Percentiles rank a stretch among this genome's conserved stretches.
Conservation (phyloP, 345 rosid genomes). For the Eucalyptus tenuipes region DNA sequence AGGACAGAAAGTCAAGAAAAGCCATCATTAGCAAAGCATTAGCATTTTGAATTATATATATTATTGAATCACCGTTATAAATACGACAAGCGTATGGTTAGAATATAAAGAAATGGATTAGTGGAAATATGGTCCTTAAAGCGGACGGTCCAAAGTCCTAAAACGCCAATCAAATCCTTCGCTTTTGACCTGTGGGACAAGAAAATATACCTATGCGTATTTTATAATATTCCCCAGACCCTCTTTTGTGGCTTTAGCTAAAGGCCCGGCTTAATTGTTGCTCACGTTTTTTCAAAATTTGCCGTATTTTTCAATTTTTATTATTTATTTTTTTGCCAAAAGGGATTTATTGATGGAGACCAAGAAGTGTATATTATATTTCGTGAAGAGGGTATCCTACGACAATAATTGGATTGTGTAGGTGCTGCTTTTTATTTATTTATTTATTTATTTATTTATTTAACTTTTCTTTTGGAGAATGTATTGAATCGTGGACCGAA, state of each 20-base stretch:
- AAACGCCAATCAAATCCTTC: background rate
- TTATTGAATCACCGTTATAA: background rate
- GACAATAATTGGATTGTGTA: background rate
- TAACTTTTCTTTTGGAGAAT: background rate
- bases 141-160: background rate
- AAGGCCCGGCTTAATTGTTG: slow-evolving; percentile 5
- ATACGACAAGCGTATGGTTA: background rate
- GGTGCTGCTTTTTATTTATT: background rate
- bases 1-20: background rate
- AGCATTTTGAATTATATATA: background rate
- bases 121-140: background rate
- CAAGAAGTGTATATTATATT: background rate
- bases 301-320: background rate
- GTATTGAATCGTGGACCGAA: background rate
- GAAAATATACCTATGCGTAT: background rate
- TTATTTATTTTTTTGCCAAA: background rate
- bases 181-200: slow-evolving; percentile 24
- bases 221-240: background rate
- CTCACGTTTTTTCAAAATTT: background rate
- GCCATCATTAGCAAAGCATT: background rate
- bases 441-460: background rate
- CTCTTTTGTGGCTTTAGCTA: background rate
- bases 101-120: background rate
- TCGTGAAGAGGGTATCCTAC: background rate
- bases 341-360: slow-evolving; percentile 5